Percentiles rank a stretch among this genome's conserved stretches.
phyloP scores from a whole-genome alignment of 306 rosid species.

The Trifolium pratense region DNA sequence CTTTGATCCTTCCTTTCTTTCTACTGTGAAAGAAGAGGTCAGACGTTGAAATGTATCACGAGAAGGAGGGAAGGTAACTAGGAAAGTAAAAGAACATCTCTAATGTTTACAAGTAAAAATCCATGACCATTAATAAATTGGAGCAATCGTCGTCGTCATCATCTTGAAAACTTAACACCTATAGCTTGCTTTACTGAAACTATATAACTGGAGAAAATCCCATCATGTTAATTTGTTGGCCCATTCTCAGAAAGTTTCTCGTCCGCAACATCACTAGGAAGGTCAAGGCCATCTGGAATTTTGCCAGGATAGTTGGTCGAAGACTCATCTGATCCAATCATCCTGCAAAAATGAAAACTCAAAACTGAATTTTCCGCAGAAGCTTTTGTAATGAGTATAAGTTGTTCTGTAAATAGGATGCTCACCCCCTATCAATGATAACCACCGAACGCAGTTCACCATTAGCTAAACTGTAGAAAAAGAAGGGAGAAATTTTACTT shows the following conservation, averaged over 20 bases:
- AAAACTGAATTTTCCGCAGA: slow-evolving; percentile 12
- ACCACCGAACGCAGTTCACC: slow-evolving; percentile 92
- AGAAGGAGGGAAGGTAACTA: background rate
- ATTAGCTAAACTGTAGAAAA: slow-evolving; percentile 73
- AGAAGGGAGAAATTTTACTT: background rate
- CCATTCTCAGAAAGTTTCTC: slow-evolving; percentile 53
- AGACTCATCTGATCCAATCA: slow-evolving; percentile 65
- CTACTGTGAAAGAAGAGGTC: background rate
- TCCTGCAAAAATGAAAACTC: slow-evolving; percentile 50
- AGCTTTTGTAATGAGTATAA: slow-evolving; percentile 8
- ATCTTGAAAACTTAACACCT: too few species aligned
- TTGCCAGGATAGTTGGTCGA: slow-evolving; percentile 76
- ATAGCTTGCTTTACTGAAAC: too few species aligned
- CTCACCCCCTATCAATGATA: slow-evolving; percentile 77
- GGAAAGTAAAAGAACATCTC: background rate
- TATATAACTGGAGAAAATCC: slow-evolving; percentile 5
- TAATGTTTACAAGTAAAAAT: too few species aligned
- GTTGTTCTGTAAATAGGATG: slow-evolving; percentile 33
- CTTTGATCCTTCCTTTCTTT: background rate
- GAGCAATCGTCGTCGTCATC: too few species aligned
- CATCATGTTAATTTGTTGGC: slow-evolving; percentile 33
- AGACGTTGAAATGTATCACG: background rate
- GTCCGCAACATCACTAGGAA: slow-evolving; percentile 70
- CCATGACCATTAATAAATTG: too few species aligned
- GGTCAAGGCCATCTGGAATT: slow-evolving; percentile 72